Evolutionary conservation across 1,284 basidiomycete species (phyloP), one percentile per base, ranked within the genome.

Genomic region (Naganishia albida): DNA sequence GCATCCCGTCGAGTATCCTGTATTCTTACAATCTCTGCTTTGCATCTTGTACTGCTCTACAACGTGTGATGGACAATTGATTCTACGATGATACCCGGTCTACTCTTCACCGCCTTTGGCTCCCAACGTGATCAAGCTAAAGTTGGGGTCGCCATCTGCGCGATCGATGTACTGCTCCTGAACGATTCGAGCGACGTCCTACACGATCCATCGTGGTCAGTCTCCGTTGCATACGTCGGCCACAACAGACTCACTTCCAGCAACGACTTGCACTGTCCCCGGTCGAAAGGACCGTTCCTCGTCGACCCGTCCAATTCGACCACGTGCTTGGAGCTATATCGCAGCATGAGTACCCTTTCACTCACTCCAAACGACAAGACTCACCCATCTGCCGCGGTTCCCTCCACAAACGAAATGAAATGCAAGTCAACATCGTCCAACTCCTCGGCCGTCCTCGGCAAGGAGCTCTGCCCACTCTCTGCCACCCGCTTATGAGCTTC

Each of bases 341-440:
- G 1, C 7, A 8, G 34, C 42, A 23, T 55, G 3, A 40, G 38
- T 39, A 40, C 20, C 46, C n/a, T 42, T 42, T 3, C 18, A 42
- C 38, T 2, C 18, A 55, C 34, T 26, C 34, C 6, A 34, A n/a
- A n/a, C n/a, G n/a, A n/a, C 16, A 42, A 10, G 23, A 69, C 76
- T 65, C 67, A 75, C 68, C 71, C 74, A 8, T 76, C 70, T 46
- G 66, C 71, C 51, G 71, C 76, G 52, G 73, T 69, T 0, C 87
- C 88, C 69, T 84, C 82, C 44, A 94, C 85, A 73, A 94, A 95
- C 70, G 88, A 87, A 4, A 89, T 89, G 72, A 93, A 94, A 78
- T 94, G 92, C 20, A 90, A 81, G 70, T 91, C 83, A 1, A 88
- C 89, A 55, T 89, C 82, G 23, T 76, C 75, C 25, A 86, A 78